Evolutionary conservation across 768 basidiomycete genomes (phyloP).

Genomic region (Holtermannia corniformis): DNA sequence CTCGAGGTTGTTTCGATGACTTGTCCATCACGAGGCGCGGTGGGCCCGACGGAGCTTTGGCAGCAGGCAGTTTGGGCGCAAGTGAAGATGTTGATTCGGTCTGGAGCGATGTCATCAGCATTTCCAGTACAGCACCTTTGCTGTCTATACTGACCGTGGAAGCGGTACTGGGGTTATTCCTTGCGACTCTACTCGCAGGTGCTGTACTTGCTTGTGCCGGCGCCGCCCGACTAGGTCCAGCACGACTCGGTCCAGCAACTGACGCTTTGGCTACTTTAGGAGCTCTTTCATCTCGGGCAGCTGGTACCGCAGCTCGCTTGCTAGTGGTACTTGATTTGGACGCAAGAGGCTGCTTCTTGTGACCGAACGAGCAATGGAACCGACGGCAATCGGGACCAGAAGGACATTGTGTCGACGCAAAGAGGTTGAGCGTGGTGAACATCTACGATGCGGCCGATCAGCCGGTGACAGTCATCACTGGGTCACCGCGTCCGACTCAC

Average conservation of each 20-base stretch:
- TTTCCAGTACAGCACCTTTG: neutral
- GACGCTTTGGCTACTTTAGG: conserved; percentile 2
- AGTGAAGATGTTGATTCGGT: neutral
- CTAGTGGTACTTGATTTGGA: too few species aligned
- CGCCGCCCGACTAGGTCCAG: too few species aligned
- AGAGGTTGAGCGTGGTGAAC: conserved; percentile 28
- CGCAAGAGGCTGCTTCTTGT: too few species aligned
- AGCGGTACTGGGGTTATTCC: neutral
- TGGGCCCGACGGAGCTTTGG: neutral
- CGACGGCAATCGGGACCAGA: conserved; percentile 19
- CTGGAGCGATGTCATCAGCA: neutral
- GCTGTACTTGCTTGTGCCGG: too few species aligned
- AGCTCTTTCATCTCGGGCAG: too few species aligned
- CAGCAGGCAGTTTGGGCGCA: neutral
- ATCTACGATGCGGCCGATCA: too few species aligned
- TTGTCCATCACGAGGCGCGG: conserved; percentile 19
- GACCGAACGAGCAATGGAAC: conserved; percentile 25
- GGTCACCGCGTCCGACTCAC: too few species aligned
- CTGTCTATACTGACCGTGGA: neutral
- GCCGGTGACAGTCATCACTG: too few species aligned
- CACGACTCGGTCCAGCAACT: neutral
- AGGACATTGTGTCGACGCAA: conserved; percentile 17
- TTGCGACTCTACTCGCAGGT: neutral
- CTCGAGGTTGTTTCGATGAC: conserved; percentile 28
- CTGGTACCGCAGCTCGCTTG: too few species aligned